A percentile compares a stretch with the other conserved stretches of the same genome.
These are phyloP conservation scores for Geranium brycei DNA, from an alignment of 345 rosid species.

Conservation along the genomic window DNA sequence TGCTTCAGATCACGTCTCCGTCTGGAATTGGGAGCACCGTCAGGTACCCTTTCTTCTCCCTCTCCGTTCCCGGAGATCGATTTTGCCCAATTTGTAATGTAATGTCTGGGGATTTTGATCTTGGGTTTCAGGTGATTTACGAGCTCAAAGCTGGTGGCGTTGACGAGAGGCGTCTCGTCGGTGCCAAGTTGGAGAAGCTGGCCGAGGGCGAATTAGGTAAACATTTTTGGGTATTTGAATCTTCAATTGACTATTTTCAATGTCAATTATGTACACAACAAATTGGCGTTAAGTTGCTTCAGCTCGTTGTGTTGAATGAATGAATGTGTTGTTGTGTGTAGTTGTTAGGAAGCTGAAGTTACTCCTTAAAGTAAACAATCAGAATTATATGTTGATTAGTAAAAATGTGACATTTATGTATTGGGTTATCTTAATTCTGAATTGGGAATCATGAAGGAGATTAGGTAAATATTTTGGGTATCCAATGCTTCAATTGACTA, in stretches of 20 bases:
- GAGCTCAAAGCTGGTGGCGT: slow-evolving; percentile 97
- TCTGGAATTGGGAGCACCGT: slow-evolving; percentile 99
- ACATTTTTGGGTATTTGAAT: too few relatives aligned
- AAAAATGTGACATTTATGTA: background rate
- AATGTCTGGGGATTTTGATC: background rate
- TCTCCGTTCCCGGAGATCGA: background rate
- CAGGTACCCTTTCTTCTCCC: slow-evolving; percentile 33
- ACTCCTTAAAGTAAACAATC: background rate
- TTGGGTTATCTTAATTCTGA: background rate
- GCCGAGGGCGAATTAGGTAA: slow-evolving; percentile 94
- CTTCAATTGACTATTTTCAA: background rate
- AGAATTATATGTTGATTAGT: background rate
- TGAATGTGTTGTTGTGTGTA: background rate
- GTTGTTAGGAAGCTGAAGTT: background rate
- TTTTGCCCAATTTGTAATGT: background rate
- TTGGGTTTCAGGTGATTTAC: slow-evolving; percentile 49
- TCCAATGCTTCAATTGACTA: background rate
- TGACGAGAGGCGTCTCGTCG: slow-evolving; percentile 91
- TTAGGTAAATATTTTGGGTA: too few relatives aligned
- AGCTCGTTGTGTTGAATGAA: too few relatives aligned
- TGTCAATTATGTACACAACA: too few relatives aligned
- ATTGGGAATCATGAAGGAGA: too few relatives aligned
- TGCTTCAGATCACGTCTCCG: slow-evolving; percentile 88
- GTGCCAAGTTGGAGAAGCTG: slow-evolving; percentile 92
- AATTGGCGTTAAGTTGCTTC: too few relatives aligned